Base-by-base conservation (phyloP, 257 asterid genomes). In the Fraxinus pennsylvanica region DNA sequence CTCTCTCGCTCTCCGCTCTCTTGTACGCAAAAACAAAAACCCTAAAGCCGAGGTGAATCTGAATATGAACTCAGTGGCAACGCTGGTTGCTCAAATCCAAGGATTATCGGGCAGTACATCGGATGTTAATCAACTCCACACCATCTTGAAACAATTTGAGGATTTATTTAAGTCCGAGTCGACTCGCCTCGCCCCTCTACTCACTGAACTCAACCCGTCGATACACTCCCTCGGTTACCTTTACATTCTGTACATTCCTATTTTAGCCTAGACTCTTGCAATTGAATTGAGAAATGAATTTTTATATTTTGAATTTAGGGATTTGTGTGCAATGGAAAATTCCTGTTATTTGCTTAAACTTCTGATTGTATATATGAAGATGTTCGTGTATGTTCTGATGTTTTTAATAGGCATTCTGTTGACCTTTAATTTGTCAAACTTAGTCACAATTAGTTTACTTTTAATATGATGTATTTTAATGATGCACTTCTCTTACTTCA, bases 221-320 rank as follows among this genome's bases (percentile, higher is more conserved):
- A 47, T 54, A 17, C 94, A 93, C 77, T 95, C 99, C 30, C 92
- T 95, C 10, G 98, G 98, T 54, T 95, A 88, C 81, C 97, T 95
- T 47, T 88, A 87, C 74, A 72, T 95, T 45, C 52, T 95, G 98
- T 94, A 66, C 76, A 9, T 75, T 82, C 9, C 61, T 76, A 57
- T 50, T 61, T 61, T 59, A 8, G 7, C 17, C 33, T 61, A 22
- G n/a, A 3, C 33, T 63, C 69, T 59, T 2, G 17, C 35, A 25
- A 25, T 21, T 63, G 22, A 15, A n/a, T 54, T 1, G 27, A 54
- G 21, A 54, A 17, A 54, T 54, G n/a, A 54, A 54, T 54, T 54
- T 6, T 54, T 54, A 13, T 63, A 4, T 63, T 63, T 63, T 63
- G 69, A 63, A 63, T 63, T 63, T 63, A 27, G 69, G 69, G 69